Evolutionary conservation across 805 yeast species (phyloP).

Genomic region (Saturnispora saitoi): DNA sequence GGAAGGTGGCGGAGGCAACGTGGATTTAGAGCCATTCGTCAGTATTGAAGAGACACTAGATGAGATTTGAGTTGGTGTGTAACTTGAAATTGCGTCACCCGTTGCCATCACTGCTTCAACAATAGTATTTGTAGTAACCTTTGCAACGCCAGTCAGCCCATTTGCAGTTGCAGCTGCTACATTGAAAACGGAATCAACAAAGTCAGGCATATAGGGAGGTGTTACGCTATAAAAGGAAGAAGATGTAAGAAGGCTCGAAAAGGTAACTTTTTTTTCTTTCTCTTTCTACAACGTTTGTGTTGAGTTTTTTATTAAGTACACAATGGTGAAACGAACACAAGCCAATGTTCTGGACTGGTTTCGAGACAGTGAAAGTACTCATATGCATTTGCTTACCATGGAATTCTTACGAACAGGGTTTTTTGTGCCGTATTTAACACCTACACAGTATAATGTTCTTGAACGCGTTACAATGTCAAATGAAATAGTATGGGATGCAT

Average conservation of each 20-base stretch:
- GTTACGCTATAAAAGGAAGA: not conserved
- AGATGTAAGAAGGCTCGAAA: not conserved
- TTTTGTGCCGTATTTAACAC: conserved; percentile 42
- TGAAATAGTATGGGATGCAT: conserved; percentile 34
- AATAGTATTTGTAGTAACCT: not conserved
- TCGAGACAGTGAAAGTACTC: conserved; percentile 10
- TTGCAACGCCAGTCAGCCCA: not conserved
- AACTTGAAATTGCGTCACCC: not conserved
- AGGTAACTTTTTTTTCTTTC: not conserved
- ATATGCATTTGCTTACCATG: conserved; percentile 28
- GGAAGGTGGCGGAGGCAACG: not conserved
- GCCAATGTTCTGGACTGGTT: conserved; percentile 11
- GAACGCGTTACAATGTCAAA: conserved; percentile 34
- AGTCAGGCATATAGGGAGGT: conserved; percentile 14
- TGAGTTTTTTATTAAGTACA: not conserved
- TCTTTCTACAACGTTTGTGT: not conserved
- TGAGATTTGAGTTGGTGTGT: not conserved
- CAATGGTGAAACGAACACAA: conserved; percentile 3
- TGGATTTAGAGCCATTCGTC: not conserved
- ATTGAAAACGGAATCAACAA: conserved; percentile 16
- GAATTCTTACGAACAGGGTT: conserved; percentile 30
- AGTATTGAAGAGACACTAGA: not conserved
- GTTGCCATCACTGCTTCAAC: not conserved
- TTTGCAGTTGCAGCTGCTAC: not conserved
- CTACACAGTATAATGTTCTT: conserved; percentile 47